These are phyloP conservation scores for Arthrobotrys sinensis DNA, from an alignment of 2,329 filamentous ascomycete species.

Conservation along the genomic window DNA sequence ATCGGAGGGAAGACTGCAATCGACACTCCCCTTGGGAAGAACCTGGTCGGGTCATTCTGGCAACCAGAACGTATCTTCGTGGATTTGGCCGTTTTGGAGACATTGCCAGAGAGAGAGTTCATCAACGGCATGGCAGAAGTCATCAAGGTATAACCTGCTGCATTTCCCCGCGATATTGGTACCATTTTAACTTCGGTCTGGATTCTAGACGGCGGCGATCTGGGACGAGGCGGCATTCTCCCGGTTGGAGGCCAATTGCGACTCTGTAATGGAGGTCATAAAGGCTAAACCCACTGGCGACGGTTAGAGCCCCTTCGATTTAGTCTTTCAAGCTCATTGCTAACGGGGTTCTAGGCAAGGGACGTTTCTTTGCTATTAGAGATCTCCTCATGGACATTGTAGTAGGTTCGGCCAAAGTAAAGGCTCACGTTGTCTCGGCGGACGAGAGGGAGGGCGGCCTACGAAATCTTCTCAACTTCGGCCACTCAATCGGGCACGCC, in stretches of 20 bases:
- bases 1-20: conserved; percentile 99
- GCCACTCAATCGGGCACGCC: conserved; percentile 97
- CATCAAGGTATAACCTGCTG: conserved; percentile 75
- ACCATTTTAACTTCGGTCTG: neutral
- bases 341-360: conserved; percentile 66
- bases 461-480: conserved; percentile 95
- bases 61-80: conserved; percentile 95
- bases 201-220: conserved; percentile 86
- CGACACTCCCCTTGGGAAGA: conserved; percentile 95
- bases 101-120: conserved; percentile 89
- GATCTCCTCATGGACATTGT: conserved; percentile 83
- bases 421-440: conserved; percentile 92
- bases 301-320: conserved; percentile 57
- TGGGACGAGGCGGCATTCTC: conserved; percentile 92
- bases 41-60: conserved; percentile 96
- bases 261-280: conserved; percentile 81
- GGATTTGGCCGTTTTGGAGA: conserved; percentile 91
- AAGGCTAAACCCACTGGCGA: conserved; percentile 73
- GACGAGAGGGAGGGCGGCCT: conserved; percentile 96
- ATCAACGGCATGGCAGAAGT: conserved; percentile 99
- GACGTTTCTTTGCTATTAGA: conserved; percentile 79
- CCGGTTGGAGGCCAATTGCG: conserved; percentile 84
- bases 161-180: neutral
- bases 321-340: neutral
- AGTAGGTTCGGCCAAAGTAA: conserved; percentile 89